Evolutionary conservation across 768 basidiomycete genomes (phyloP), one percentile per base, ranked within the genome.

Genomic region (Coprinopsis strossmayeri): DNA sequence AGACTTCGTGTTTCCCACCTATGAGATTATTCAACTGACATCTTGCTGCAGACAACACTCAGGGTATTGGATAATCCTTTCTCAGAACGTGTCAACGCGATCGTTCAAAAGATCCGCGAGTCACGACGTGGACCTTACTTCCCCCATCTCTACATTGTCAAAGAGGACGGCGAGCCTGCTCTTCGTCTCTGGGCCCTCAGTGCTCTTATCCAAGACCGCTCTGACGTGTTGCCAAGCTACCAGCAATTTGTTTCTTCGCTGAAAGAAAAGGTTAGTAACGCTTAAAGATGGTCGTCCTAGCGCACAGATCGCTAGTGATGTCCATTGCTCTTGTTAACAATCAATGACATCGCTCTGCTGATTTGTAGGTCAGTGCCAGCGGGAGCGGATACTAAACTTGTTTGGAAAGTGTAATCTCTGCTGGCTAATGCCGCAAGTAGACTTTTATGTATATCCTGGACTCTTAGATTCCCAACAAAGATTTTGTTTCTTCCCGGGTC

Each of bases 91-190:
- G 77, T 99, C 57, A 95, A 92, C 58, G 91, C 91, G 1, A 79
- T 99, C 59, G 70, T 99, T 50, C 88, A 91, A 68, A 98, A 98
- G 72, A 91, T 86, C 13, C 79, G 96, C 15, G 96, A 98, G 68
- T 79, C 91, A 76, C 85, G 96, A 42, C 78, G 92, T 34, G 93
- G 94, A 12, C 82, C 86, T 3, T 98, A 97, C 64, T 85, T 87
- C 61, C 91, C 91, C 5, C 92, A 97, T 63, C 70, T 99, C 5
- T 99, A 97, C 59, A 73, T 97, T 45, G 93, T 98, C 59, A 99
- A 98, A 69, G 93, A 97, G 64, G 96, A 99, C 57, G 95, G 93
- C 51, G 96, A 99, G 66, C 89, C 92, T 4, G 86, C 93, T 38
- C 72, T 99, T 60, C 76, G 94, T 52, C 76, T 93, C 51, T 99